A percentile compares a stretch with the other conserved stretches of the same genome.
These are phyloP conservation scores for Micractinium conductrix DNA, from an alignment of 139 green algal species.

Conservation along the genomic window DNA sequence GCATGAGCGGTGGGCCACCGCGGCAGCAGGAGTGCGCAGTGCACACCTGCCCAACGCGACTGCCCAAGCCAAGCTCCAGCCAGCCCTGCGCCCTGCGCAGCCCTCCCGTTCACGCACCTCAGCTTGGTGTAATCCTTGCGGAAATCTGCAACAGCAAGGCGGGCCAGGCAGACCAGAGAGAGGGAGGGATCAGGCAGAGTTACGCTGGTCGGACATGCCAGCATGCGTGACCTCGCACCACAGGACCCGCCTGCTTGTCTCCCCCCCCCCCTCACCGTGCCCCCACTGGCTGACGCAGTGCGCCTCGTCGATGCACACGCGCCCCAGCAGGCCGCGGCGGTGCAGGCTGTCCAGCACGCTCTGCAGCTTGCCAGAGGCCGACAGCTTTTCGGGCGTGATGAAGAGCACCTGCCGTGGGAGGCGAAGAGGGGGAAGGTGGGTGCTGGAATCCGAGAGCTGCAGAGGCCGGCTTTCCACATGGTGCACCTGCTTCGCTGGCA, in stretches of 20 bases:
- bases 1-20: too few species aligned
- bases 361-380: conserved; percentile 66
- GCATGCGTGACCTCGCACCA: not conserved
- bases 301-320: conserved; percentile 94
- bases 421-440: too few species aligned
- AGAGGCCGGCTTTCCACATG: too few species aligned
- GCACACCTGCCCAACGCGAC: too few species aligned
- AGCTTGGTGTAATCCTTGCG: conserved; percentile 87
- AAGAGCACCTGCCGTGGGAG: conserved; percentile 83
- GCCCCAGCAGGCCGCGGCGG: conserved; percentile 53
- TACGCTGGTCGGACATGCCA: not conserved
- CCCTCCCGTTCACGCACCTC: too few species aligned
- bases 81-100: too few species aligned
- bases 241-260: too few species aligned
- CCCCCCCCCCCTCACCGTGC: conserved; percentile 47
- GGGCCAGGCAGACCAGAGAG: not conserved
- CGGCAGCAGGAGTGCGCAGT: too few species aligned
- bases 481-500: too few species aligned
- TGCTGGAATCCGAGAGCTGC: too few species aligned
- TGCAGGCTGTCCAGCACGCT: conserved; percentile 71
- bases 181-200: not conserved
- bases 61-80: too few species aligned
- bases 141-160: conserved; percentile 83
- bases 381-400: conserved; percentile 90
- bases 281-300: conserved; percentile 98